Evolutionary conservation across 176 grass and related monocot genomes (phyloP), one percentile per base, ranked within the genome.

Genomic region (Musa itinerans): DNA sequence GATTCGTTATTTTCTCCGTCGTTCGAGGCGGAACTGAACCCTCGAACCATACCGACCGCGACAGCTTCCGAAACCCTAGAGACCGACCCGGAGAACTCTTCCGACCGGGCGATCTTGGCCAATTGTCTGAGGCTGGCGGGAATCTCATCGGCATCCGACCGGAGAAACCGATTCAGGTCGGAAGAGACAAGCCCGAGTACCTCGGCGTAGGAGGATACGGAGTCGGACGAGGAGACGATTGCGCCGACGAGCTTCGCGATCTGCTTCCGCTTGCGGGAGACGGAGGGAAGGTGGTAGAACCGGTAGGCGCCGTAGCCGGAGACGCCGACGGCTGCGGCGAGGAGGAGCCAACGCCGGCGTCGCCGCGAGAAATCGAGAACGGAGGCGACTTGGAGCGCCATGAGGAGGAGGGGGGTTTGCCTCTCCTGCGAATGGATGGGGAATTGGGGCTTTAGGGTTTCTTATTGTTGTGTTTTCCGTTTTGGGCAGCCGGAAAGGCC

Each of bases 81-180:
- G 26, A 83, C 52, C 25, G 76, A 76, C 27, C 29, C 74, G 23
- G 69, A 20, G 70, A 80, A 83, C 24, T 80, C 85, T 52, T 83
- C 62, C 29, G 81, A 87, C 48, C 78, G 58, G 11, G 80, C 84
- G 71, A 93, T 82, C 86, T 91, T 98, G 67, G 90, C 92, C 12
- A 93, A 75, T 73, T 93, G 90, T 85, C 77, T 82, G 52, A 98
- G 68, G 58, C 86, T 93, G 9, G 69, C 75, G 1, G 94, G 94
- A 6, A 93, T 76, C 50, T 89, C 82, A 29, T 93, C 90, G 70
- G 85, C 83, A 62, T 98, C 88, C n/a, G 86, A 98, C 49, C 81
- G 75, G 62, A 98, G 78, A 74, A 93, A 98, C 1, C 68, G 88
- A 6, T 83, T 87, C 71, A 98, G 75, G 82, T 93, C 86, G 63